Conservation (phyloP, 2,329 filamentous ascomycete genomes). For the Cladophialophora exuberans region DNA sequence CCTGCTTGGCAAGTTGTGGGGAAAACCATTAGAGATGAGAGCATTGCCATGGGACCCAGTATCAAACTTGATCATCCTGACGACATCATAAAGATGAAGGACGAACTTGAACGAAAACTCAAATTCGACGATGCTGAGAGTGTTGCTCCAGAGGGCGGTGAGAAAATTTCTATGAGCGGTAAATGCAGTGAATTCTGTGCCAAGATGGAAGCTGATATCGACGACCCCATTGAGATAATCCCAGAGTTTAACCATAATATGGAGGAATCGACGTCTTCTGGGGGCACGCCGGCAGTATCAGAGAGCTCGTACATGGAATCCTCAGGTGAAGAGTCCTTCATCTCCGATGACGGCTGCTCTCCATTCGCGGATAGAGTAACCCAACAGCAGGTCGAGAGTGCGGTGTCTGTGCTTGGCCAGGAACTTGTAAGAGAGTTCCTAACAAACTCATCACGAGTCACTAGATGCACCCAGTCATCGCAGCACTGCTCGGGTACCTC, state of each 20-base stretch:
- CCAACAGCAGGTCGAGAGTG: not conserved
- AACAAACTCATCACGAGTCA: not conserved
- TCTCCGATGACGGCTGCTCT: not conserved
- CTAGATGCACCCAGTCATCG: not conserved
- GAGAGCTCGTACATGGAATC: not conserved
- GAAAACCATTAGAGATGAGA: too few relatives aligned
- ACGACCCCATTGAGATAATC: not conserved
- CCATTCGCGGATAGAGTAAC: not conserved
- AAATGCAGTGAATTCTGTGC: not conserved
- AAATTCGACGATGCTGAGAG: not conserved
- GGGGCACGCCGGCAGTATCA: not conserved
- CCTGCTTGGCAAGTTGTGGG: too few relatives aligned
- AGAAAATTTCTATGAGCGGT: not conserved
- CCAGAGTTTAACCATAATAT: not conserved
- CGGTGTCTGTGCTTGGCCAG: not conserved
- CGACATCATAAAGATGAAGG: too few relatives aligned
- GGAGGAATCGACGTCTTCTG: not conserved
- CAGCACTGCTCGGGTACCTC: not conserved
- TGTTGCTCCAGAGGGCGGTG: not conserved
- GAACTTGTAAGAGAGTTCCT: not conserved
- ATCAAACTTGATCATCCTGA: too few relatives aligned
- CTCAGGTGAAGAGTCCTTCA: conserved; percentile 9
- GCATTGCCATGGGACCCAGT: too few relatives aligned
- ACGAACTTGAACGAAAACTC: not conserved
- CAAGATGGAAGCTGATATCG: not conserved